Percentiles rank a stretch among this genome's conserved stretches.
Evolutionary conservation across 495 filamentous ascomycete species (phyloP).

Genomic region (Achaetomiella virescens): DNA sequence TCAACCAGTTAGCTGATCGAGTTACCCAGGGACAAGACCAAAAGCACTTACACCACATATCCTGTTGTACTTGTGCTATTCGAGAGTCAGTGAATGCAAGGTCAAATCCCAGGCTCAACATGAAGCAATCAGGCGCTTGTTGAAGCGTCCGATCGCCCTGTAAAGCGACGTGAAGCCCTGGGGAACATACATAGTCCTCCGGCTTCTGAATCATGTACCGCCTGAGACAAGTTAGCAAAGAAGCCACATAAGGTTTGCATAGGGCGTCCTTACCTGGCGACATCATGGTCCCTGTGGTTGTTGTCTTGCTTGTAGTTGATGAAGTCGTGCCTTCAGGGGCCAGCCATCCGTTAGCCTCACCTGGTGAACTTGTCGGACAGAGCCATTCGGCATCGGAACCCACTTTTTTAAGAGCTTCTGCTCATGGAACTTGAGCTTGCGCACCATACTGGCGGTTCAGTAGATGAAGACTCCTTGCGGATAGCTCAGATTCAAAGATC

Average conservation of each 20-base stretch:
- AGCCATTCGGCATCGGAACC: not conserved
- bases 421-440: conserved; percentile 69
- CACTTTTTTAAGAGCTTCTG: conserved; percentile 29
- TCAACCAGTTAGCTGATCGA: conserved; percentile 12
- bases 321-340: conserved; percentile 88
- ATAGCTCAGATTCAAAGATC: not conserved
- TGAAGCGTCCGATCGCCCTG: not conserved
- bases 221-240: conserved; percentile 26
- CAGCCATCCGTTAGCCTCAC: not conserved
- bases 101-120: conserved; percentile 35
- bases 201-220: conserved; percentile 86
- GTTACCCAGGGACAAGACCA: not conserved
- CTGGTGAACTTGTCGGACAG: not conserved
- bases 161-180: not conserved
- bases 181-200: conserved; percentile 46
- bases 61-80: conserved; percentile 78
- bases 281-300: conserved; percentile 66
- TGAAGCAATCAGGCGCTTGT: not conserved
- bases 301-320: conserved; percentile 86
- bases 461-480: not conserved
- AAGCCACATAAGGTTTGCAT: not conserved
- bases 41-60: conserved; percentile 58
- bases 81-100: conserved; percentile 8
- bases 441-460: conserved; percentile 58
- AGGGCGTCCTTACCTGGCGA: conserved; percentile 42